phyloP scores from a whole-genome alignment of 495 filamentous ascomycete genomes.

The Aspergillus saccharolyticus region DNA sequence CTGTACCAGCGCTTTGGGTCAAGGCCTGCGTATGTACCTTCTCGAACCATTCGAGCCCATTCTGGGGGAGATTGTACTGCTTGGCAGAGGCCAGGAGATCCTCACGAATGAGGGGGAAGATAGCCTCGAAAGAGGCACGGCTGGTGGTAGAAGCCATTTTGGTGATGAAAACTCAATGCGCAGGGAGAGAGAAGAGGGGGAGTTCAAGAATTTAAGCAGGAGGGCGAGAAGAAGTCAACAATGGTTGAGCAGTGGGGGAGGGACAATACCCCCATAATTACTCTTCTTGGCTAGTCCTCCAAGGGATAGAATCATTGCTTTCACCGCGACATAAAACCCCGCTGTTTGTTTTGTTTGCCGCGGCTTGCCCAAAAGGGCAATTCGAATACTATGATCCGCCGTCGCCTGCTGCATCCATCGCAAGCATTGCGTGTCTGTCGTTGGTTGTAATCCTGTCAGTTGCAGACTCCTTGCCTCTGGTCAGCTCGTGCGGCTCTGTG shows the following conservation, averaged over 20 bases:
- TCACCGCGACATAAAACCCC: slow-evolving; percentile 6
- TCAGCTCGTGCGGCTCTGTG: background rate
- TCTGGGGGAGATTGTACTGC: slow-evolving; percentile 73
- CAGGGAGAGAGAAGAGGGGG: slow-evolving; percentile 3
- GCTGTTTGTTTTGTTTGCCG: slow-evolving; percentile 27
- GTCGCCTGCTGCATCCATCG: background rate
- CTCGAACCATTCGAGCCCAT: slow-evolving; percentile 83
- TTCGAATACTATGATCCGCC: background rate
- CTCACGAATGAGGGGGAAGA: slow-evolving; percentile 76
- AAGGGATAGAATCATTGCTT: background rate
- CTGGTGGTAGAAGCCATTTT: slow-evolving; percentile 66
- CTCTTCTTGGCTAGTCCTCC: too few species aligned
- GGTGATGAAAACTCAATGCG: background rate
- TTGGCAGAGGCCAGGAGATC: slow-evolving; percentile 70
- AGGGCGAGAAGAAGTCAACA: slow-evolving; percentile 4
- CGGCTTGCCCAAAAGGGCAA: slow-evolving; percentile 11
- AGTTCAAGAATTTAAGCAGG: background rate
- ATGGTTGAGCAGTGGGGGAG: background rate
- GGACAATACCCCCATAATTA: background rate
- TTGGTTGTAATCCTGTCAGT: background rate
- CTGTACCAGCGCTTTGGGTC: too few species aligned
- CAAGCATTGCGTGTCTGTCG: background rate
- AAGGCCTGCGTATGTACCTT: too few species aligned
- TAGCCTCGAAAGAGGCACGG: slow-evolving; percentile 76
- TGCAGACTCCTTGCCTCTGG: background rate